phyloP scores from a whole-genome alignment of 2,329 filamentous ascomycete genomes.

The Pestalotiopsis sp. region DNA sequence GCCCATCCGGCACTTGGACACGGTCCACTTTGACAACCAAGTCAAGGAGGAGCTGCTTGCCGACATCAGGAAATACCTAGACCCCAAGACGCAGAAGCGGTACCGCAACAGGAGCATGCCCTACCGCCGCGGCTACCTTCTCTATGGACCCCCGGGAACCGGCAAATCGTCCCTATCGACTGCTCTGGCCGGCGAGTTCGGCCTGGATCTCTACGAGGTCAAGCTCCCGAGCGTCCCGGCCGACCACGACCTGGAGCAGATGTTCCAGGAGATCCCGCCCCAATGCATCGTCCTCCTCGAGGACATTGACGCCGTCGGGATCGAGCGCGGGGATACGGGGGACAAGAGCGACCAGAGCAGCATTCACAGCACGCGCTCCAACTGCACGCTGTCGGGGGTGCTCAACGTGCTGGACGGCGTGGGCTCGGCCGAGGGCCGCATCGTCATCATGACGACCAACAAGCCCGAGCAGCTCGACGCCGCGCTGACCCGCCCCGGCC shows the following conservation, averaged over 20 bases:
- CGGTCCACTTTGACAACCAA: slow-evolving; percentile 48
- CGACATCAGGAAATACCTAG: slow-evolving; percentile 54
- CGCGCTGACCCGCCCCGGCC: slow-evolving; percentile 59
- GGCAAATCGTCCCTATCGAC: slow-evolving; percentile 47
- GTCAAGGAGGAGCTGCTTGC: slow-evolving; percentile 46
- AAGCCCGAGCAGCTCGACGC: slow-evolving; percentile 58
- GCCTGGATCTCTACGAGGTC: slow-evolving; percentile 53
- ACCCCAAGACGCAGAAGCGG: slow-evolving; percentile 47
- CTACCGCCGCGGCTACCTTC: slow-evolving; percentile 49
- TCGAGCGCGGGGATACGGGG: slow-evolving; percentile 34
- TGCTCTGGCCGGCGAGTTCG: slow-evolving; percentile 50
- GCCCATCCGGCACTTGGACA: slow-evolving; percentile 23
- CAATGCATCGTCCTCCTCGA: slow-evolving; percentile 57
- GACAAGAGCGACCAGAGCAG: slow-evolving; percentile 22
- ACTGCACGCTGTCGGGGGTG: slow-evolving; percentile 58
- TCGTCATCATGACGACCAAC: slow-evolving; percentile 69
- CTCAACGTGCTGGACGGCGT: slow-evolving; percentile 67
- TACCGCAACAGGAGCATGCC: slow-evolving; percentile 68
- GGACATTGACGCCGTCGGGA: slow-evolving; percentile 52
- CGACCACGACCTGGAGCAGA: slow-evolving; percentile 49
- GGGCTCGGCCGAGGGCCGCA: slow-evolving; percentile 62
- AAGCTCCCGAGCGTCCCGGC: slow-evolving; percentile 40
- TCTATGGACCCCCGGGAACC: slow-evolving; percentile 32
- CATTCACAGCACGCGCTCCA: slow-evolving; percentile 22
- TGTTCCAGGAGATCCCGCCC: slow-evolving; percentile 52